Conservation (phyloP, 192 early-diverging fungal genomes). For the Spizellomyces sp. region DNA sequence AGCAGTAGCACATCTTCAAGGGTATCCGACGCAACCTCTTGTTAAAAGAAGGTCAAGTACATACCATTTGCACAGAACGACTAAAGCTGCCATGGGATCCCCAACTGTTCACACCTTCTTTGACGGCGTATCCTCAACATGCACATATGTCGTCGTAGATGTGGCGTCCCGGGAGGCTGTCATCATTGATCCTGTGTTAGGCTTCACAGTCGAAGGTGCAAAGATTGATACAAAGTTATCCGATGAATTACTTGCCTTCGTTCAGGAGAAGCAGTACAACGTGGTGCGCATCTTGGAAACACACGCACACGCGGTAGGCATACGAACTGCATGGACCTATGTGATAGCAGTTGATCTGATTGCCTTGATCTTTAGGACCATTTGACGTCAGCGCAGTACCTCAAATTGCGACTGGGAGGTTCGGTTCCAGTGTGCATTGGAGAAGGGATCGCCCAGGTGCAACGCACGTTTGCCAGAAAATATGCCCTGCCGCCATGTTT, state of each 20-base stretch:
- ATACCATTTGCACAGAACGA: too few relatives aligned
- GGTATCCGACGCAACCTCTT: too few relatives aligned
- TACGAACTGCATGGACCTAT: neutral
- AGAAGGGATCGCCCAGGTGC: conserved; percentile 25
- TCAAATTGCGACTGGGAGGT: conserved; percentile 24
- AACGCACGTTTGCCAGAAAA: conserved; percentile 12
- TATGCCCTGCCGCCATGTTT: conserved; percentile 11
- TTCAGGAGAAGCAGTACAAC: conserved; percentile 2
- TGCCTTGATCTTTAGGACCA: conserved; percentile 28
- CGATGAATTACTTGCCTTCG: conserved; percentile 22
- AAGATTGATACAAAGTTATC: conserved; percentile 13
- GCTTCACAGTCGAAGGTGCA: conserved; percentile 11
- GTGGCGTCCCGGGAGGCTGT: conserved; percentile 7
- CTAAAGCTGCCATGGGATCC: too few relatives aligned
- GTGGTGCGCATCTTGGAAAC: conserved; percentile 32
- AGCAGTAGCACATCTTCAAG: too few relatives aligned
- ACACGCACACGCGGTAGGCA: conserved; percentile 35
- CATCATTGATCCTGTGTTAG: conserved; percentile 35
- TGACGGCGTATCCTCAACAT: too few relatives aligned
- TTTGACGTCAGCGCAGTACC: conserved; percentile 31
- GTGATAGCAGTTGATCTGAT: neutral
- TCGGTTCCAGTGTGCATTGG: conserved; percentile 27
- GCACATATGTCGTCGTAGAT: too few relatives aligned
- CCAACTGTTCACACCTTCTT: too few relatives aligned
- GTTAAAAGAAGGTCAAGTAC: too few relatives aligned